Evolutionary conservation across 495 filamentous ascomycete genomes (phyloP).

Genomic region (Aspergillus affinis): DNA sequence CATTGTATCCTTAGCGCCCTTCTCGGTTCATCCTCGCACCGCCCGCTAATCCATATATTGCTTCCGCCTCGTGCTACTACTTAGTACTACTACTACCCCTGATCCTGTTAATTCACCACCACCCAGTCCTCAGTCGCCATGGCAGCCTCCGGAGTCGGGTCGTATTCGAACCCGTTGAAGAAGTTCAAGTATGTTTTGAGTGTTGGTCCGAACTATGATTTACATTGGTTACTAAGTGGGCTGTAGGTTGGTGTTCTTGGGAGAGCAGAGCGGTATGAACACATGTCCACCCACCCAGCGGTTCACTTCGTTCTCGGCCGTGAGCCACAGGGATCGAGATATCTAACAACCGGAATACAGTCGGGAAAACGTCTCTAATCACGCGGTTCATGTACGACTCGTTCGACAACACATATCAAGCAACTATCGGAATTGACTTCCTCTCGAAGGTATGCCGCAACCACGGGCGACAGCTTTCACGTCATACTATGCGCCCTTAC

Average conservation of each 20-base stretch:
- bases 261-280: constrained; percentile 91
- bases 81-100: constrained; percentile 20
- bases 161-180: constrained; percentile 98
- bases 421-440: constrained; percentile 99
- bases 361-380: constrained; percentile 97
- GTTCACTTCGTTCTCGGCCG: neutral
- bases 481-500: neutral
- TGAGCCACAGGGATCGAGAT: neutral
- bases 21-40: constrained; percentile 3
- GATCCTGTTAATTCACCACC: constrained; percentile 18
- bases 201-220: neutral
- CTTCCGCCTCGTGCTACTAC: constrained; percentile 4
- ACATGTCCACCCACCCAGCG: neutral
- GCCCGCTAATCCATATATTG: constrained; percentile 6
- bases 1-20: constrained; percentile 6
- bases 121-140: constrained; percentile 37
- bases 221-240: constrained; percentile 19
- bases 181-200: constrained; percentile 84
- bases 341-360: constrained; percentile 41
- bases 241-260: constrained; percentile 86
- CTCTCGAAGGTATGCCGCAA: constrained; percentile 76
- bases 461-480: constrained; percentile 1
- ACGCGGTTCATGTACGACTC: constrained; percentile 99
- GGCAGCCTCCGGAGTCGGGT: constrained; percentile 66
- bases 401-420: constrained; percentile 99